phyloP scores from a whole-genome alignment of 1,284 basidiomycete species.

The Pisolithus thermaeus region DNA sequence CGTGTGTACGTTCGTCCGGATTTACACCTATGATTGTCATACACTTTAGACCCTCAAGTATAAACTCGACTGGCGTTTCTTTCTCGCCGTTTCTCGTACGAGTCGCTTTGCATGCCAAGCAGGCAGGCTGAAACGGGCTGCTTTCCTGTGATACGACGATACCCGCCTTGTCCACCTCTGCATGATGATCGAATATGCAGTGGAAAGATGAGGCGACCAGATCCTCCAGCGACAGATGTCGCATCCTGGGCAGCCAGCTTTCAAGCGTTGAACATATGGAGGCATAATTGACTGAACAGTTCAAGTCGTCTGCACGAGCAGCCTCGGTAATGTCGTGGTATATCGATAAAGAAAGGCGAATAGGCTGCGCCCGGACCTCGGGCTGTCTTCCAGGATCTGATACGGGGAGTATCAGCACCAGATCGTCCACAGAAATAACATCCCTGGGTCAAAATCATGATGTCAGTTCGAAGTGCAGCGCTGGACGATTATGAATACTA shows the following conservation, averaged over 20 bases:
- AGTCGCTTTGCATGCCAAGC: constrained; percentile 4
- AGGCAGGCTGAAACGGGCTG: neutral
- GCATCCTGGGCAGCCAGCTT: constrained; percentile 10
- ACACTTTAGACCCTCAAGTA: constrained; percentile 5
- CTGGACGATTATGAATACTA: neutral
- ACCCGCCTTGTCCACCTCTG: constrained; percentile 5
- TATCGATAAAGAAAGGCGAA: constrained; percentile 53
- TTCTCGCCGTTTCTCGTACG: constrained; percentile 2
- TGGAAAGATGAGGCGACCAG: constrained; percentile 9
- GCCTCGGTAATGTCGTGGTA: constrained; percentile 49
- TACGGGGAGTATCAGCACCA: constrained; percentile 34
- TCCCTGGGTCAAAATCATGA: constrained; percentile 20
- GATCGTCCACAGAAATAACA: constrained; percentile 44
- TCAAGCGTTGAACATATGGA: constrained; percentile 35
- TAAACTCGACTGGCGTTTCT: neutral
- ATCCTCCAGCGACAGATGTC: constrained; percentile 13
- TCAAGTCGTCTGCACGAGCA: constrained; percentile 52
- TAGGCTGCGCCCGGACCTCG: constrained; percentile 44
- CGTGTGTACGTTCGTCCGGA: constrained; percentile 9
- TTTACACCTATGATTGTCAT: constrained; percentile 13
- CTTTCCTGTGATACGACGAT: constrained; percentile 6
- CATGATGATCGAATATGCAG: constrained; percentile 11
- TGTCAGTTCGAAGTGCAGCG: neutral
- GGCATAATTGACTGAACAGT: constrained; percentile 57
- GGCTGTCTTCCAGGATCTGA: constrained; percentile 40